Evolutionary conservation across 1,284 basidiomycete genomes (phyloP).

Genomic region (Trichosporon coremiiforme): DNA sequence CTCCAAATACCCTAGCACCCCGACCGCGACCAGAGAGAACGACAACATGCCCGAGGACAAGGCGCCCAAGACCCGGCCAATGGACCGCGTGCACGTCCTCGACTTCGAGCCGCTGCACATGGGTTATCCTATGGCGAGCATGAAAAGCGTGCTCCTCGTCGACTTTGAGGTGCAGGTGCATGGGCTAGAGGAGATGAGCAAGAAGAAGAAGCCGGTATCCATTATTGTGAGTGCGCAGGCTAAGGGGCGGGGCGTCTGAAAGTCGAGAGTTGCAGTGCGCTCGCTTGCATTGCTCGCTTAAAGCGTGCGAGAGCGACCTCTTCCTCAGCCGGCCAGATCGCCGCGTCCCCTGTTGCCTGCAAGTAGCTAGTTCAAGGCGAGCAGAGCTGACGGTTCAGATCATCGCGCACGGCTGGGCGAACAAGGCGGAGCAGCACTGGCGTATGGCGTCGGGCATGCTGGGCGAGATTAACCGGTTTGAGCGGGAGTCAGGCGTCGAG

Average conservation of each 20-base stretch:
- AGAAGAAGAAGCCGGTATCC: constrained; percentile 35
- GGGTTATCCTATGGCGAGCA: constrained; percentile 29
- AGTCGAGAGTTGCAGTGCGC: too few relatives aligned
- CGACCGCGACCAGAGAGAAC: too few relatives aligned
- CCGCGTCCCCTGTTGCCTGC: too few relatives aligned
- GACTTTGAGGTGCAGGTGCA: constrained; percentile 45
- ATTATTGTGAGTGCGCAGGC: constrained; percentile 32
- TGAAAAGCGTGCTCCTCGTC: constrained; percentile 32
- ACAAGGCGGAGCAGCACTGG: constrained; percentile 42
- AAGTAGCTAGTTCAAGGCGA: background rate
- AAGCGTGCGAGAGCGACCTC: too few relatives aligned
- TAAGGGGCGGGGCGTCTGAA: too few relatives aligned
- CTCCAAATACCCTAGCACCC: too few relatives aligned
- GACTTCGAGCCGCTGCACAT: constrained; percentile 40
- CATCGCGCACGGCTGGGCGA: constrained; percentile 47
- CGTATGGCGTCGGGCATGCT: constrained; percentile 45
- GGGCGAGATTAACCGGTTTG: constrained; percentile 33
- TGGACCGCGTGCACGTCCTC: constrained; percentile 26
- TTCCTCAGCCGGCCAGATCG: too few relatives aligned
- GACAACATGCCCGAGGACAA: constrained; percentile 9
- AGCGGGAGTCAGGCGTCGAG: constrained; percentile 22
- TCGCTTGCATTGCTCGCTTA: too few relatives aligned
- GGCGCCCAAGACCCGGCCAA: constrained; percentile 13
- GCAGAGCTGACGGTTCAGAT: constrained; percentile 32
- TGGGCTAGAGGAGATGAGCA: constrained; percentile 47